Conservation (phyloP, 2,329 filamentous ascomycete genomes). For the Alternaria rosae region DNA sequence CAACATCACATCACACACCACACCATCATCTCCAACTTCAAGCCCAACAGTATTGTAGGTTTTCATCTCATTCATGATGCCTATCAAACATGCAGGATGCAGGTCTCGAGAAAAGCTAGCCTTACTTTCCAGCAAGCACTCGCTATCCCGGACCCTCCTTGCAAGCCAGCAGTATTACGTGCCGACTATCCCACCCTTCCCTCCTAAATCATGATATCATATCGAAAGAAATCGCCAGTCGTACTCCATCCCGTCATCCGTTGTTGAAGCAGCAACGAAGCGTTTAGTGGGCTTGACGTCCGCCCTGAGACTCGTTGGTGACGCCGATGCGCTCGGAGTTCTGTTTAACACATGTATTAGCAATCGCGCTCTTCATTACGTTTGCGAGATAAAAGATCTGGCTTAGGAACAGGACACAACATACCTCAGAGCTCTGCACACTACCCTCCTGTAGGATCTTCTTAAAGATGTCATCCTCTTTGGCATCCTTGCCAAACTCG, state of each 20-base stretch:
- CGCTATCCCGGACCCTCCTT: constrained; percentile 9
- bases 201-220: constrained; percentile 25
- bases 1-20: not conserved
- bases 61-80: not conserved
- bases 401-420: constrained; percentile 4
- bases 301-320: constrained; percentile 53
- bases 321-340: constrained; percentile 52
- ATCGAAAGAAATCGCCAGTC: constrained; percentile 24
- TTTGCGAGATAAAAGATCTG: too few species aligned
- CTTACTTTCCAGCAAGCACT: constrained; percentile 21
- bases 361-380: not conserved
- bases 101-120: too few species aligned
- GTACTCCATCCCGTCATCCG: too few species aligned
- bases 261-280: not conserved
- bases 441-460: constrained; percentile 80
- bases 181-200: not conserved
- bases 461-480: constrained; percentile 81
- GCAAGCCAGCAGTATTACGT: constrained; percentile 1
- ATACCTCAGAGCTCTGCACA: constrained; percentile 39
- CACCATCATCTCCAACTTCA: too few species aligned
- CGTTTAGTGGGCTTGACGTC: constrained; percentile 41
- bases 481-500: constrained; percentile 79
- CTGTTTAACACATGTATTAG: constrained; percentile 30
- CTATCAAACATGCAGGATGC: not conserved
- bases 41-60: not conserved